Conservation (phyloP, 2,329 filamentous ascomycete genomes). For the Colletotrichum navitas region DNA sequence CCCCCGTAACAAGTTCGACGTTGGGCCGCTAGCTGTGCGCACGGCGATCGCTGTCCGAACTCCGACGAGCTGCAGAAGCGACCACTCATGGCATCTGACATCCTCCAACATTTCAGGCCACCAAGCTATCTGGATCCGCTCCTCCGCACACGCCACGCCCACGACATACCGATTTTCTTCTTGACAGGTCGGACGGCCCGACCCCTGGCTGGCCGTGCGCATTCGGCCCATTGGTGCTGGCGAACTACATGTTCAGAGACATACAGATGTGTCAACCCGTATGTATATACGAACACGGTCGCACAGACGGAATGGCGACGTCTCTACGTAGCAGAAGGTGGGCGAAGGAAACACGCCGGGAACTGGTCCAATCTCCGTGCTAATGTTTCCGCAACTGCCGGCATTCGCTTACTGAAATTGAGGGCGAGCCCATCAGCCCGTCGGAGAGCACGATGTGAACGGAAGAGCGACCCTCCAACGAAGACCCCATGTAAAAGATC, state of each 20-base stretch:
- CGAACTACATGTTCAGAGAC: not conserved
- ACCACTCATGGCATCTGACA: slow-evolving; percentile 21
- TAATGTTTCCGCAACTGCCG: slow-evolving; percentile 19
- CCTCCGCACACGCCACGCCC: not conserved
- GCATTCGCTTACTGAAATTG: slow-evolving; percentile 7
- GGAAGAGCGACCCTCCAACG: not conserved
- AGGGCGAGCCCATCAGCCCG: slow-evolving; percentile 1
- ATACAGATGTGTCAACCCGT: not conserved
- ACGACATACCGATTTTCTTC: not conserved
- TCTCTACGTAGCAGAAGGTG: not conserved
- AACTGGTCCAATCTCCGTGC: not conserved
- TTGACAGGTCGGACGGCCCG: not conserved
- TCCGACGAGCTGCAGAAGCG: slow-evolving; percentile 9
- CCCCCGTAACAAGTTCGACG: not conserved
- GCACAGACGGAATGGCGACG: not conserved
- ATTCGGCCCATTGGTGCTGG: not conserved
- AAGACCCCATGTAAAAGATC: slow-evolving; percentile 18
- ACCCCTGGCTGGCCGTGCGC: slow-evolving; percentile 13
- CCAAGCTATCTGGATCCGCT: not conserved
- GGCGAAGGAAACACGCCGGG: too few species aligned
- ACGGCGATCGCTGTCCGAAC: not conserved
- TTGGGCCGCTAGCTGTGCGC: not conserved
- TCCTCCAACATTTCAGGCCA: slow-evolving; percentile 1
- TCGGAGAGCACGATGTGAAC: slow-evolving; percentile 1
- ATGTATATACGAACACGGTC: not conserved